Base-by-base conservation (phyloP, 352 stramenopile species). In the Thraustochytrium sp. region DNA sequence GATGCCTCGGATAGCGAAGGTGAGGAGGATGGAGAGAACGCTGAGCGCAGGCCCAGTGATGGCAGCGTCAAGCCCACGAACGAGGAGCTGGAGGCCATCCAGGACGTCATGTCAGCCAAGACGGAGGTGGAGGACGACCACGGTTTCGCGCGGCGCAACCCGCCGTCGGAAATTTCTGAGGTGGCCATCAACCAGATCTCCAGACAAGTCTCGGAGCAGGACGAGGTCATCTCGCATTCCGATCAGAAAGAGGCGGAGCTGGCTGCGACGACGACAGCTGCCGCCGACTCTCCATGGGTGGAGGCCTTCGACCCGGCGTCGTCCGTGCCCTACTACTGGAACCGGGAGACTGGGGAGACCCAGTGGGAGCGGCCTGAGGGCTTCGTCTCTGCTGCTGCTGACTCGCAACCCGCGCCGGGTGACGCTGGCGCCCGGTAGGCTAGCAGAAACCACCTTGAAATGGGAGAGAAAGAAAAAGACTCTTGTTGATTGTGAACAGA, bases 321-420 rank as follows among this genome's bases (percentile, higher is more conserved):
- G 31, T 90, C 90, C 61, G 93, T 94, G 82, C 88, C 89, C 3
- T 96, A 94, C 77, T 96, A 96, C 89, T 95, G 89, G 68, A 94
- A 96, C 87, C 92, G 91, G 76, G 88, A 93, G 85, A 95, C 90
- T 8, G 90, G 90, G 26, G 31, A 93, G 82, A 93, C 91, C 29
- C 89, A 90, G 4, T 95, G 90, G 90, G 90, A 93, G 29, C 93
- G 93, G 86, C 92, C 92, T 0, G 53, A 56, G 0, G 91, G 93
- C 42, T 89, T 94, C n/a, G 59, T n/a, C n/a, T n/a, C n/a, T n/a
- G n/a, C n/a, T n/a, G n/a, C n/a, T n/a, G n/a, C n/a, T n/a, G n/a
- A n/a, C n/a, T n/a, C n/a, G n/a, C n/a, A n/a, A n/a, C n/a, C n/a
- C n/a, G n/a, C n/a, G n/a, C n/a, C n/a, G n/a, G n/a, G n/a, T n/a